phyloP scores from a whole-genome alignment of 2,329 filamentous ascomycete species.

The Camptophora hylomeconis region DNA sequence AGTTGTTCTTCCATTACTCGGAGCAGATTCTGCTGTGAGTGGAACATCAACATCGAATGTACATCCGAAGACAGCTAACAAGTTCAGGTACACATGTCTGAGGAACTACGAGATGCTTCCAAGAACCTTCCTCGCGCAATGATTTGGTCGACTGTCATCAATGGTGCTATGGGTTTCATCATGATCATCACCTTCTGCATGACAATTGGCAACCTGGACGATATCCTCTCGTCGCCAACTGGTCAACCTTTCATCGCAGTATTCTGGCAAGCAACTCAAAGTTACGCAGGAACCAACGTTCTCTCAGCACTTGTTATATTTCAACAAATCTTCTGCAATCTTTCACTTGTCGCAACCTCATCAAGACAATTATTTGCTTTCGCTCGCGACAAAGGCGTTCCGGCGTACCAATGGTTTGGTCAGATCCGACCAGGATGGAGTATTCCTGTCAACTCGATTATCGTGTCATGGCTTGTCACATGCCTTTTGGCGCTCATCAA shows the following conservation, averaged over 20 bases:
- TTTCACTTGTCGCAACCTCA: slow-evolving; percentile 25
- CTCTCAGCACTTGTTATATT: slow-evolving; percentile 23
- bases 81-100: slow-evolving; percentile 18
- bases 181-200: slow-evolving; percentile 27
- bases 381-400: slow-evolving; percentile 29
- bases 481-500: slow-evolving; percentile 27
- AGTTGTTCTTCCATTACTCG: slow-evolving; percentile 17
- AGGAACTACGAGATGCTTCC: slow-evolving; percentile 27
- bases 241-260: slow-evolving; percentile 26
- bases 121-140: slow-evolving; percentile 25
- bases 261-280: slow-evolving; percentile 23
- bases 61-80: neutral
- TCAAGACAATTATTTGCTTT: slow-evolving; percentile 28
- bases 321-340: slow-evolving; percentile 19
- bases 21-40: slow-evolving; percentile 19
- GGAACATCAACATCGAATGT: neutral
- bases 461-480: slow-evolving; percentile 34
- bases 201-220: slow-evolving; percentile 23
- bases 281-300: slow-evolving; percentile 20
- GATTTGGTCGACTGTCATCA: slow-evolving; percentile 24
- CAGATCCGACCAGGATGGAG: slow-evolving; percentile 15
- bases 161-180: slow-evolving; percentile 25
- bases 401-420: slow-evolving; percentile 19
- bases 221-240: slow-evolving; percentile 21
- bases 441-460: slow-evolving; percentile 16